These are phyloP conservation scores for Ceratocystis harringtonii DNA, from an alignment of 2,329 filamentous ascomycete genomes.

Conservation along the genomic window DNA sequence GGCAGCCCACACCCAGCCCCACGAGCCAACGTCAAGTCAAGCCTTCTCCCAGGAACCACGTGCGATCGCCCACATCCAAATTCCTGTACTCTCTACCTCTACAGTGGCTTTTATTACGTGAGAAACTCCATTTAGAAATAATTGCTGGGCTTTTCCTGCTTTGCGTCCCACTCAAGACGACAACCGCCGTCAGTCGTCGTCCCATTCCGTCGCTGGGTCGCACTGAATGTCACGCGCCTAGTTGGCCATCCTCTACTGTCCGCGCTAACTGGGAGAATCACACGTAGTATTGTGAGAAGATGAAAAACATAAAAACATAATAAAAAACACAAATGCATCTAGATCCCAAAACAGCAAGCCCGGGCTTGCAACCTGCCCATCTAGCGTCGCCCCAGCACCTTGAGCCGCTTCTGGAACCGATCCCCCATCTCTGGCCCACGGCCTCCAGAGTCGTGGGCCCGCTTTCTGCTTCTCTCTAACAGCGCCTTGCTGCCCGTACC, in stretches of 20 bases:
- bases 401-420: conserved; percentile 55
- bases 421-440: conserved; percentile 50
- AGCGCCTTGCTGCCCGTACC: conserved; percentile 43
- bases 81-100: not conserved
- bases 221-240: not conserved
- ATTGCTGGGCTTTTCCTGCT: not conserved
- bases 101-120: not conserved
- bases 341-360: conserved; percentile 4
- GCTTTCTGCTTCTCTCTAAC: conserved; percentile 76
- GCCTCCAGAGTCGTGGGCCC: conserved; percentile 50
- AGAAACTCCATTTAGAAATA: not conserved
- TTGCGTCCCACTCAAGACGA: not conserved
- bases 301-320: not conserved
- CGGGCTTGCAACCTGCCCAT: not conserved
- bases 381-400: conserved; percentile 27
- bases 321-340: not conserved
- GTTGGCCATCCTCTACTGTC: not conserved
- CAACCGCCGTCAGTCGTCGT: not conserved
- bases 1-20: too few relatives aligned
- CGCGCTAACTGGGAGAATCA: too few relatives aligned
- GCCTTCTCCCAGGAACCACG: too few relatives aligned
- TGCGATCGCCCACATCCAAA: too few relatives aligned
- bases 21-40: too few relatives aligned
- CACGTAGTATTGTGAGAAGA: not conserved
- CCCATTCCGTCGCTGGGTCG: not conserved